These are phyloP conservation scores for Globisporangium heterothallicum DNA, from an alignment of 352 stramenopile genomes.

Conservation along the genomic window DNA sequence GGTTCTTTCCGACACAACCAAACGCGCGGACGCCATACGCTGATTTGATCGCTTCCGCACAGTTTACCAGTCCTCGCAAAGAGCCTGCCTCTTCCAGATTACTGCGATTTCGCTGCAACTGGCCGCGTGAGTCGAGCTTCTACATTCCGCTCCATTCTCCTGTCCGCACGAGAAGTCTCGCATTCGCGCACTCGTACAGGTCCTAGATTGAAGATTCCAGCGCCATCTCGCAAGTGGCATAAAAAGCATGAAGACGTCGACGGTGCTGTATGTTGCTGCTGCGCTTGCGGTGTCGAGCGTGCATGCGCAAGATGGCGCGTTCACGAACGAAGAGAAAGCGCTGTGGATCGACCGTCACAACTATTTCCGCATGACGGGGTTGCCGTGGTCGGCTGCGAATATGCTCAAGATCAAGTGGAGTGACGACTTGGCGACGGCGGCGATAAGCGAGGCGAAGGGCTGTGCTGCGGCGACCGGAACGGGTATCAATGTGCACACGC, in stretches of 20 bases:
- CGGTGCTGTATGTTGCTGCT: neutral
- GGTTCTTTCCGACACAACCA: neutral
- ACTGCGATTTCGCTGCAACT: too few relatives aligned
- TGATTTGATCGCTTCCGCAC: neutral
- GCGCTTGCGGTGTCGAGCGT: neutral
- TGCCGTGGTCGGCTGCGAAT: conserved; percentile 55
- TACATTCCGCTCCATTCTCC: too few relatives aligned
- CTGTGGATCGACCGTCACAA: conserved; percentile 74
- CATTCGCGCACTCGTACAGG: too few relatives aligned
- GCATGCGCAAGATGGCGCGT: conserved; percentile 15
- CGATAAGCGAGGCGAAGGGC: conserved; percentile 28
- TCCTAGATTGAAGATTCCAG: too few relatives aligned
- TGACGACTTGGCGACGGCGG: conserved; percentile 31
- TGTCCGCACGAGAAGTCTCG: too few relatives aligned
- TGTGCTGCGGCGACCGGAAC: conserved; percentile 28
- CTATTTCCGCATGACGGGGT: conserved; percentile 70
- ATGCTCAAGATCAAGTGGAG: conserved; percentile 71
- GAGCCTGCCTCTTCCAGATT: too few relatives aligned
- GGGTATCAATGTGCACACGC: conserved; percentile 46
- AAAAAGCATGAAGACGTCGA: conserved; percentile 14
- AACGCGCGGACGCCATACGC: neutral
- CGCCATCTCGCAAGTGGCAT: too few relatives aligned
- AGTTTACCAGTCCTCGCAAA: neutral
- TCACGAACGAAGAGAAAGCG: conserved; percentile 35
- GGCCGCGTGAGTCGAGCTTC: too few relatives aligned